A percentile compares a stretch with the other conserved stretches of the same genome.
Conservation (phyloP, 768 basidiomycete species). For the Postia placenta region DNA sequence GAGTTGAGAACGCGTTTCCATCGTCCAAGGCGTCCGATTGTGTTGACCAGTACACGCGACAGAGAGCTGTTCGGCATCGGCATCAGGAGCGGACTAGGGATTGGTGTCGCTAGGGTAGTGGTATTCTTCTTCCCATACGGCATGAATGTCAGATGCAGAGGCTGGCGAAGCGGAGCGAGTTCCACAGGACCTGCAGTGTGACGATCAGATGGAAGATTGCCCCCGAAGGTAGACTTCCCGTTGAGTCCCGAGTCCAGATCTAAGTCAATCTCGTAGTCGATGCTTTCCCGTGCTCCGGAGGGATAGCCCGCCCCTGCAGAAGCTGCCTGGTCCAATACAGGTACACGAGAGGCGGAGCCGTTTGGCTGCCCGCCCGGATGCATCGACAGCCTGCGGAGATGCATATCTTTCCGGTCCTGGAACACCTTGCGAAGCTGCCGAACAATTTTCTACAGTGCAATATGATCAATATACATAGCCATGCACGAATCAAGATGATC, state of each 20-base stretch:
- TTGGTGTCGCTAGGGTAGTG: constrained; percentile 25
- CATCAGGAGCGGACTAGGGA: constrained; percentile 37
- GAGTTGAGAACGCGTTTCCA: constrained; percentile 76
- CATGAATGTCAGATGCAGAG: constrained; percentile 45
- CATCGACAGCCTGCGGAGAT: constrained; percentile 22
- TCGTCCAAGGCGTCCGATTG: constrained; percentile 74
- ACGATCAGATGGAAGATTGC: background rate
- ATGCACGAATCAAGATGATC: background rate
- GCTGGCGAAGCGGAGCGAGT: constrained; percentile 59
- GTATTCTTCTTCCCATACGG: constrained; percentile 36
- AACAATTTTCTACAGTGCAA: constrained; percentile 57
- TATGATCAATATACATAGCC: constrained; percentile 7
- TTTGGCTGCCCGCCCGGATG: constrained; percentile 18
- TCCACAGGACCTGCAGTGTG: constrained; percentile 23
- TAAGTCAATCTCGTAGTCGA: constrained; percentile 69
- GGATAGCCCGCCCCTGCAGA: constrained; percentile 41
- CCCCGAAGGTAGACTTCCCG: constrained; percentile 2
- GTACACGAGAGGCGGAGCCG: background rate
- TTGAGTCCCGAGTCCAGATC: constrained; percentile 45
- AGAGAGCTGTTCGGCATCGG: constrained; percentile 58
- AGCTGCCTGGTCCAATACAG: background rate
- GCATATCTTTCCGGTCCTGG: constrained; percentile 71
- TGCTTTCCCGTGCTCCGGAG: constrained; percentile 34
- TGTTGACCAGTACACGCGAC: constrained; percentile 73
- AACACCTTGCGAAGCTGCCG: constrained; percentile 79